These are phyloP conservation scores for Lentinula novae-zelandiae DNA, from an alignment of 1,284 basidiomycete genomes.

Conservation along the genomic window DNA sequence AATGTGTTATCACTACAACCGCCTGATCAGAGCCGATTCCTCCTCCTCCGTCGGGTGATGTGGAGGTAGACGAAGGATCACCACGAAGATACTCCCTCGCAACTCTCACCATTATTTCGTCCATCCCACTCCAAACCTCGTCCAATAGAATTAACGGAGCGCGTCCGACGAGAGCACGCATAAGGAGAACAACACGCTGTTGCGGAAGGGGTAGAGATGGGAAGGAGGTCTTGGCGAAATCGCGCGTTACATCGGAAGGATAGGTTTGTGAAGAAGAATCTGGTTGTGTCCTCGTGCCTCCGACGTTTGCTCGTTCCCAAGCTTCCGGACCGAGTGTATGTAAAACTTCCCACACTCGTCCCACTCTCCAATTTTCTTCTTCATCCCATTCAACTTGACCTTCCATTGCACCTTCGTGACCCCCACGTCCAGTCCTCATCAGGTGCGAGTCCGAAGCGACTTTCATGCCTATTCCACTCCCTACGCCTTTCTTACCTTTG, in stretches of 20 bases:
- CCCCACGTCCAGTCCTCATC: not conserved
- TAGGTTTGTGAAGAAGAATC: not conserved
- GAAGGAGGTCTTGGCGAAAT: constrained; percentile 50
- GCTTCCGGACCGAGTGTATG: constrained; percentile 56
- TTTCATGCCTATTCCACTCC: constrained; percentile 27
- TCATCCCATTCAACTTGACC: constrained; percentile 24
- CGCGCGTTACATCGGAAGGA: constrained; percentile 20
- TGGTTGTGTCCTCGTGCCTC: not conserved
- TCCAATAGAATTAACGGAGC: constrained; percentile 79
- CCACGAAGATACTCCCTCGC: constrained; percentile 60
- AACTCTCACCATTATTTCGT: constrained; percentile 65
- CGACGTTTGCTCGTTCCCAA: constrained; percentile 29
- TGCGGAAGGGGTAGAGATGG: constrained; percentile 63
- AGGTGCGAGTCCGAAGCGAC: not conserved
- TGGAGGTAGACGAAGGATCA: constrained; percentile 36
- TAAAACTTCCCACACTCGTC: constrained; percentile 53
- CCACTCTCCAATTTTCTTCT: constrained; percentile 41
- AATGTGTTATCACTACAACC: constrained; percentile 83
- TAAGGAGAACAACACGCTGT: constrained; percentile 77
- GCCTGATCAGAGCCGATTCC: constrained; percentile 60
- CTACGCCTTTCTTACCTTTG: constrained; percentile 41
- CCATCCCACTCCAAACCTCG: constrained; percentile 91
- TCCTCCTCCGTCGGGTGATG: constrained; percentile 37
- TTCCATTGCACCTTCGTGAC: constrained; percentile 4
- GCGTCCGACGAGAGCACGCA: constrained; percentile 76